Conservation (phyloP, 352 stramenopile genomes). For the Phytophthora chlamydospora region DNA sequence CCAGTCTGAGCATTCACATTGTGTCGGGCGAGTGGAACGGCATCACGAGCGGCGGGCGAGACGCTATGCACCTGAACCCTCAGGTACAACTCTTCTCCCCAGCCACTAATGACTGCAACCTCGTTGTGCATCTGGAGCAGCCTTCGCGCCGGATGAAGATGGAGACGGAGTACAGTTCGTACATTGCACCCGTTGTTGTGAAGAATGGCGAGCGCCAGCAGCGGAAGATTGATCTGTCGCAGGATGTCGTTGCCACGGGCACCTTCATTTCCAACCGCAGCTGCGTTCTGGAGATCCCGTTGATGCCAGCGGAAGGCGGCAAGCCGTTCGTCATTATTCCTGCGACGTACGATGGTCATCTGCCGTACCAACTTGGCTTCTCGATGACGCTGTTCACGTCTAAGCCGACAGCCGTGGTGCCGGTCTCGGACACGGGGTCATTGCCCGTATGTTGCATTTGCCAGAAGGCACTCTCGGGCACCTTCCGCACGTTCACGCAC, state of each 20-base stretch:
- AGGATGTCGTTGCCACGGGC: slow-evolving; percentile 78
- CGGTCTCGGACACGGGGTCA: slow-evolving; percentile 64
- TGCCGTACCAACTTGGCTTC: slow-evolving; percentile 58
- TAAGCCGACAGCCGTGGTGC: slow-evolving; percentile 63
- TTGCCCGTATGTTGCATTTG: slow-evolving; percentile 74
- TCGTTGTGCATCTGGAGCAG: slow-evolving; percentile 75
- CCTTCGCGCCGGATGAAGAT: slow-evolving; percentile 78
- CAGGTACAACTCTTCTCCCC: slow-evolving; percentile 84
- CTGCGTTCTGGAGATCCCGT: slow-evolving; percentile 61
- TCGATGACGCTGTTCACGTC: slow-evolving; percentile 66
- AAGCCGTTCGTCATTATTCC: slow-evolving; percentile 73
- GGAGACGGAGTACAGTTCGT: slow-evolving; percentile 74
- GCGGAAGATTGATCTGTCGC: slow-evolving; percentile 84
- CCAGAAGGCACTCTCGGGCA: slow-evolving; percentile 61
- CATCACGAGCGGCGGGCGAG: slow-evolving; percentile 75
- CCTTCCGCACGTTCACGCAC: slow-evolving; percentile 76
- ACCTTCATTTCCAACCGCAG: slow-evolving; percentile 90
- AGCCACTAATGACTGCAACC: slow-evolving; percentile 50
- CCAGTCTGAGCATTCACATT: slow-evolving; percentile 77
- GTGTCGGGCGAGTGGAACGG: slow-evolving; percentile 82
- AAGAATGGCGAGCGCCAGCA: slow-evolving; percentile 67
- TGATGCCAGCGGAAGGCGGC: slow-evolving; percentile 45
- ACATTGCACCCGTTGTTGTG: slow-evolving; percentile 81
- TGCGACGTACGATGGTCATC: slow-evolving; percentile 67
- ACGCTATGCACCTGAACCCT: slow-evolving; percentile 87